Percentiles rank a stretch among this genome's conserved stretches.
phyloP scores from a whole-genome alignment of 2,329 filamentous ascomycete genomes.

The Colletotrichum ledebouriae region DNA sequence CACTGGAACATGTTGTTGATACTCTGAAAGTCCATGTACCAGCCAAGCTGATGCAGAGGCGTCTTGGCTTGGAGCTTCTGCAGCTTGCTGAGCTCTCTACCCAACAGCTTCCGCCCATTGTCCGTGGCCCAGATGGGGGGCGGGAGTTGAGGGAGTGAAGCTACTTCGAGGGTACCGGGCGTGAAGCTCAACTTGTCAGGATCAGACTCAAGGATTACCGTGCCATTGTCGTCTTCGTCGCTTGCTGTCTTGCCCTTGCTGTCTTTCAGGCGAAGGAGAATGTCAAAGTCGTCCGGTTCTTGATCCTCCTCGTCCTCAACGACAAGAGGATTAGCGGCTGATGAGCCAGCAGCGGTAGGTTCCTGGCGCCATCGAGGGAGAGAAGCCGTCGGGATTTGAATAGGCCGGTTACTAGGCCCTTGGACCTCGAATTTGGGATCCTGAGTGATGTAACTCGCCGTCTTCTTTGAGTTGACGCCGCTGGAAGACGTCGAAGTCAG shows the following conservation, averaged over 20 bases:
- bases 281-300: constrained; percentile 42
- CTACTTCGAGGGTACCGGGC: constrained; percentile 75
- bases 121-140: constrained; percentile 75
- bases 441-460: constrained; percentile 47
- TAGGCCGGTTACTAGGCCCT: background rate
- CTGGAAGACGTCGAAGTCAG: background rate
- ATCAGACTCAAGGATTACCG: constrained; percentile 5
- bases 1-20: constrained; percentile 87
- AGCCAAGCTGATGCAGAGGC: constrained; percentile 78
- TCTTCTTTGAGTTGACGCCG: constrained; percentile 5
- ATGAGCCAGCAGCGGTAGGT: constrained; percentile 11
- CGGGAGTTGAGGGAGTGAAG: constrained; percentile 73
- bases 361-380: constrained; percentile 42
- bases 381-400: constrained; percentile 49
- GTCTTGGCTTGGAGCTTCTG: constrained; percentile 73
- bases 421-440: constrained; percentile 43
- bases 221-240: background rate
- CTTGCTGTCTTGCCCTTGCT: background rate
- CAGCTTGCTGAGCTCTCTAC: constrained; percentile 74
- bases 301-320: constrained; percentile 4
- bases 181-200: constrained; percentile 64
- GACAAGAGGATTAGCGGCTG: background rate
- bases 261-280: constrained; percentile 44
- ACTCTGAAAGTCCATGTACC: constrained; percentile 80
- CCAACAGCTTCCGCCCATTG: constrained; percentile 72